phyloP scores from a whole-genome alignment of 768 basidiomycete genomes.

The Daedaleopsis sinensis region DNA sequence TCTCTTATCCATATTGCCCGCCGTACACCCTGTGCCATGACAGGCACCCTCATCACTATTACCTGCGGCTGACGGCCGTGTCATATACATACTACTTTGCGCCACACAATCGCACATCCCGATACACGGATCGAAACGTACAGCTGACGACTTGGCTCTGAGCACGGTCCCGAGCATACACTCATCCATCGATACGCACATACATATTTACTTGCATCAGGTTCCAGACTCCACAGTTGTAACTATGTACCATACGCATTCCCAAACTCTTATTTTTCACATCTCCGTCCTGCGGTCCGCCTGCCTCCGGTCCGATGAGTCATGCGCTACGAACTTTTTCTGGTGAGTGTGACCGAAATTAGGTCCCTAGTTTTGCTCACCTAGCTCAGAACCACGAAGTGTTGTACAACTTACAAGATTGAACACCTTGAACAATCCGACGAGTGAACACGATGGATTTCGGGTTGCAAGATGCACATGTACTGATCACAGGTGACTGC shows the following conservation, averaged over 20 bases:
- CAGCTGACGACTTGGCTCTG: neutral
- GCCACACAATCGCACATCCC: neutral
- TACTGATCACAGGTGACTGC: constrained; percentile 65
- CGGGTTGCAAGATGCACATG: constrained; percentile 60
- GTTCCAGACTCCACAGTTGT: neutral
- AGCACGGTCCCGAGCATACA: neutral
- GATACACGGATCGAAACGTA: neutral
- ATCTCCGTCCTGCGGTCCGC: neutral
- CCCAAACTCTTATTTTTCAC: neutral
- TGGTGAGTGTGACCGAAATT: neutral
- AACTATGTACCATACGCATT: neutral
- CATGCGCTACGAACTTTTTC: too few species aligned
- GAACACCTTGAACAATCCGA: neutral
- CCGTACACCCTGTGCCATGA: neutral
- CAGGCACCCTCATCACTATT: neutral
- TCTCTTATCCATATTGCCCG: constrained; percentile 8
- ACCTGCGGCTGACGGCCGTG: neutral
- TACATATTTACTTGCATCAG: neutral
- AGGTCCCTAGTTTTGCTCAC: neutral
- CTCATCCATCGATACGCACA: neutral
- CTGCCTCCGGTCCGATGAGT: neutral
- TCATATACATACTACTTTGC: too few species aligned
- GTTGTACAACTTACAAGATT: neutral
- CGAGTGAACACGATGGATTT: constrained; percentile 49
- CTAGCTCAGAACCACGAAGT: neutral